These are phyloP conservation scores for Allium sativum DNA, from an alignment of 106 monocot species.

Conservation along the genomic window DNA sequence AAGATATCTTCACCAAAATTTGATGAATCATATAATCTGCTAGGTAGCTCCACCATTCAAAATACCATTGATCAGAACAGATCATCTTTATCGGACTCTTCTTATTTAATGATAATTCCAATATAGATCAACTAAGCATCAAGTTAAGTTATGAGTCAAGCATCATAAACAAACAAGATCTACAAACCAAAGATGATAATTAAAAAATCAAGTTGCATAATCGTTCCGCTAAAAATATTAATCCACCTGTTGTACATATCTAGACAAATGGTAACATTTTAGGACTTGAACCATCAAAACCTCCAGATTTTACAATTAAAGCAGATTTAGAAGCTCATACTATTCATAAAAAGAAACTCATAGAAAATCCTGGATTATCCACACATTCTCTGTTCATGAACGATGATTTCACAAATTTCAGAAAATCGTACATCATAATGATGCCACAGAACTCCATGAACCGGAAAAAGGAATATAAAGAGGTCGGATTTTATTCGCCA, in stretches of 20 bases:
- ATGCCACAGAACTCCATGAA: constrained; percentile 12
- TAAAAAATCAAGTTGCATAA: constrained; percentile 1
- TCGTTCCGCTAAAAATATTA: constrained; percentile 14
- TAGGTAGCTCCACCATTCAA: no score
- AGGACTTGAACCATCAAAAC: constrained; percentile 92
- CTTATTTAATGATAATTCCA: no score
- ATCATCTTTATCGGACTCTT: no score
- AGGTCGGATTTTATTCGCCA: constrained; percentile 44
- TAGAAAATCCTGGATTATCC: constrained; percentile 9
- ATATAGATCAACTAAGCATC: no score
- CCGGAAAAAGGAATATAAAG: constrained; percentile 15
- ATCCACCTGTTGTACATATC: constrained; percentile 27
- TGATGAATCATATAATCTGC: no score
- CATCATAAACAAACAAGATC: constrained; percentile 8
- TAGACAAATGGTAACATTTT: constrained; percentile 97
- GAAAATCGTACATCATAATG: constrained; percentile 14
- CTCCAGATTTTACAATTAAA: constrained; percentile 43
- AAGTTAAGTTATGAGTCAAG: background rate
- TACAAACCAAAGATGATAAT: background rate
- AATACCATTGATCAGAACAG: no score
- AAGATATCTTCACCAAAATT: no score
- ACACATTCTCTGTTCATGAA: constrained; percentile 14
- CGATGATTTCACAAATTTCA: constrained; percentile 14
- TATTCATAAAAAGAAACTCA: background rate
- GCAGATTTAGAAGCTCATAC: constrained; percentile 1